These are phyloP conservation scores for Stagonosporopsis chrysanthemi DNA, from an alignment of 2,329 filamentous ascomycete genomes.

Conservation along the genomic window DNA sequence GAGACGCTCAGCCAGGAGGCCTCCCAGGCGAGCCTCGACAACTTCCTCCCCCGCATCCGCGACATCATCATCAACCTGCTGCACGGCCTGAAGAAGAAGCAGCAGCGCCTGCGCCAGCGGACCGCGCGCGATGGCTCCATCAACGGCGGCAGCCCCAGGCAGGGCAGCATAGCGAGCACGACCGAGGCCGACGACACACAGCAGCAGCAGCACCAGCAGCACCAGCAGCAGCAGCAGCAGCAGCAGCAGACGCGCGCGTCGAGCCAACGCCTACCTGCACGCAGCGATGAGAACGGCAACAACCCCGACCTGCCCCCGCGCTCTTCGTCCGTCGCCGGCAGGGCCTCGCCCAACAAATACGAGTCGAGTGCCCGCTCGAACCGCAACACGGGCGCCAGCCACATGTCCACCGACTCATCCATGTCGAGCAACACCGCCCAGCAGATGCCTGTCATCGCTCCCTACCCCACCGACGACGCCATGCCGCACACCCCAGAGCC, in stretches of 20 bases:
- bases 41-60: slow-evolving; percentile 90
- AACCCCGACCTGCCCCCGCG: slow-evolving; percentile 57
- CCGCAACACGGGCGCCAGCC: slow-evolving; percentile 43
- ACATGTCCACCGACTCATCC: slow-evolving; percentile 60
- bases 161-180: slow-evolving; percentile 45
- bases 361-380: slow-evolving; percentile 47
- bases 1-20: slow-evolving; percentile 97
- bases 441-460: slow-evolving; percentile 75
- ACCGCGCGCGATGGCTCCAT: slow-evolving; percentile 57
- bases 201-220: slow-evolving; percentile 49
- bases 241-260: slow-evolving; percentile 52
- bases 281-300: slow-evolving; percentile 50
- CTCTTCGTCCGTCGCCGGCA: slow-evolving; percentile 56
- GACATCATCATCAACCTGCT: slow-evolving; percentile 99
- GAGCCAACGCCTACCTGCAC: slow-evolving; percentile 52
- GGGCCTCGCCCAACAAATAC: slow-evolving; percentile 54
- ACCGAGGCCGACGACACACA: slow-evolving; percentile 46
- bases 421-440: slow-evolving; percentile 79
- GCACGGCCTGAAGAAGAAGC: slow-evolving; percentile 95
- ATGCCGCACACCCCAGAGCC: slow-evolving; percentile 52
- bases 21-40: slow-evolving; percentile 89
- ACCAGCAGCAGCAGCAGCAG: slow-evolving; percentile 33
- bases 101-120: slow-evolving; percentile 78
- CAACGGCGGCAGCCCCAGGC: slow-evolving; percentile 51
- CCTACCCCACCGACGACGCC: slow-evolving; percentile 70